A percentile compares a stretch with the other conserved stretches of the same genome.
These are phyloP conservation scores for Talaromyces thailandensis DNA, from an alignment of 495 filamentous ascomycete genomes.

Conservation along the genomic window DNA sequence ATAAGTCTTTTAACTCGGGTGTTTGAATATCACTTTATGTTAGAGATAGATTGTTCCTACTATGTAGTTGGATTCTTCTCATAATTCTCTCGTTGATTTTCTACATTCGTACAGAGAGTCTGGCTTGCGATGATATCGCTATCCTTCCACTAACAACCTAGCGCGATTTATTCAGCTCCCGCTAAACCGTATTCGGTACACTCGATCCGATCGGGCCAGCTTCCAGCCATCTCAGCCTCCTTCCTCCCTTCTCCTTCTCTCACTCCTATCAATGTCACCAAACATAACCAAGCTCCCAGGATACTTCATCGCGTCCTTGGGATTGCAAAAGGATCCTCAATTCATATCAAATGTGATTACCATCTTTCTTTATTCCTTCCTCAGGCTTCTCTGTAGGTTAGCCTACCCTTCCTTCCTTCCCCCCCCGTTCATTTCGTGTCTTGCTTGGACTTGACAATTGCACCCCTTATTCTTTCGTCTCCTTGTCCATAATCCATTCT, in stretches of 20 bases:
- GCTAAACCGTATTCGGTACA: background rate
- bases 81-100: background rate
- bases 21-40: background rate
- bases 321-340: background rate
- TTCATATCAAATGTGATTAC: background rate
- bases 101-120: background rate
- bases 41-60: background rate
- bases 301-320: background rate
- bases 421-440: constrained; percentile 15
- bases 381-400: background rate
- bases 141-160: background rate
- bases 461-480: background rate
- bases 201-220: background rate
- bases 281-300: background rate
- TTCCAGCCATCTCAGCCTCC: background rate
- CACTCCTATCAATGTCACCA: background rate
- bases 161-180: background rate
- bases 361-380: background rate
- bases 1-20: background rate
- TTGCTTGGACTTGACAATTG: constrained; percentile 6
- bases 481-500: background rate
- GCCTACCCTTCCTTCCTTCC: constrained; percentile 8
- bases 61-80: background rate
- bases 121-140: background rate
- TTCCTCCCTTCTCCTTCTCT: background rate